Conservation (phyloP, 164 flowering plant species). For the Nymphaea thermarum region DNA sequence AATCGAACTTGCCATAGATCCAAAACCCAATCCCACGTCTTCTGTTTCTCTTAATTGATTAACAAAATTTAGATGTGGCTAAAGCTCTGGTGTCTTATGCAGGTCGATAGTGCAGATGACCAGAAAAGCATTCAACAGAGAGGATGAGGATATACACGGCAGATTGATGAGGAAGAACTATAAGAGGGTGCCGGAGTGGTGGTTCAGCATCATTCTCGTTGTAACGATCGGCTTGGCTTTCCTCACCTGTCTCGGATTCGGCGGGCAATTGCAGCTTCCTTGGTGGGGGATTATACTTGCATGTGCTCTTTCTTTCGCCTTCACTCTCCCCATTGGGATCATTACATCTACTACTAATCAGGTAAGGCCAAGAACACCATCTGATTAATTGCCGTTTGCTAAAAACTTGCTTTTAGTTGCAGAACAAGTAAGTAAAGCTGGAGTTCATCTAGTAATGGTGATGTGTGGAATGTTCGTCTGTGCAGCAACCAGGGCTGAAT, state of each 20-base stretch:
- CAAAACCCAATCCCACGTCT: neutral
- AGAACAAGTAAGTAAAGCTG: neutral
- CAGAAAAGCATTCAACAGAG: neutral
- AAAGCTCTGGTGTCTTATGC: neutral
- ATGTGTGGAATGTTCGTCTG: neutral
- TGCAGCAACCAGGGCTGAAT: slow-evolving; percentile 10
- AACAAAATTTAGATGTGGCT: no score
- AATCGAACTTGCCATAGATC: neutral
- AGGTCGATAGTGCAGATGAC: neutral
- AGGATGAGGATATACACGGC: neutral
- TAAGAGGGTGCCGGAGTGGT: neutral
- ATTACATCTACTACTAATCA: slow-evolving; percentile 1
- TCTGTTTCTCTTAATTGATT: neutral
- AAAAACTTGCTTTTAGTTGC: neutral
- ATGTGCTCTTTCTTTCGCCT: neutral
- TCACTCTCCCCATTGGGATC: slow-evolving; percentile 1
- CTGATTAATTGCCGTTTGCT: neutral
- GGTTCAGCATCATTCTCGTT: neutral
- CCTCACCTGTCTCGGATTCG: slow-evolving; percentile 1
- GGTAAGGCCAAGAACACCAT: neutral
- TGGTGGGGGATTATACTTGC: neutral
- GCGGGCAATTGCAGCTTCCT: slow-evolving; percentile 1
- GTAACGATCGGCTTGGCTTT: neutral
- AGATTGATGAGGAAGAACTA: slow-evolving; percentile 2
- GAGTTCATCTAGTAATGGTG: neutral